A percentile compares a stretch with the other conserved stretches of the same genome.
Conservation (phyloP, 352 stramenopile genomes). For the Globisporangium perplexum region DNA sequence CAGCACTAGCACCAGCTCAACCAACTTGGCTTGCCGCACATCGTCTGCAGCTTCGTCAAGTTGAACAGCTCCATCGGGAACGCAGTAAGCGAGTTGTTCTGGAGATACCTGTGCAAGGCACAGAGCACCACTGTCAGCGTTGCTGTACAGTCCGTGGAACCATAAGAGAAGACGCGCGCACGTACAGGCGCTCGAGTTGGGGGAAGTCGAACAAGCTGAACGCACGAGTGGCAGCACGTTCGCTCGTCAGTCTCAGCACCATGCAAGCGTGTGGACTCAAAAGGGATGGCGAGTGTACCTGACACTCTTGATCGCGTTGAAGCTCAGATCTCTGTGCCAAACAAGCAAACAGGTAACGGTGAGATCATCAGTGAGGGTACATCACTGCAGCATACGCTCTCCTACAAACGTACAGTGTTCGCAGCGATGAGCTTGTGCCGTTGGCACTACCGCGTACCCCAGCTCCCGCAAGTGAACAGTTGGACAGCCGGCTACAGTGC, state of each 20-base stretch:
- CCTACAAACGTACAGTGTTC: conserved; percentile 4
- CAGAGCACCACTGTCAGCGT: neutral
- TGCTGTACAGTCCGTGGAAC: neutral
- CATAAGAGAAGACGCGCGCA: neutral
- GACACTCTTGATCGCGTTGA: conserved; percentile 10
- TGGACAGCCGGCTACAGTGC: conserved; percentile 4
- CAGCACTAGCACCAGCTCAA: neutral
- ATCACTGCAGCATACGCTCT: neutral
- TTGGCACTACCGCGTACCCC: neutral
- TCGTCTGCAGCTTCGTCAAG: conserved; percentile 3
- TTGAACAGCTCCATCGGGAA: conserved; percentile 16
- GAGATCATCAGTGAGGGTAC: neutral
- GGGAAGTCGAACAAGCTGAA: conserved; percentile 8
- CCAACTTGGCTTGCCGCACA: conserved; percentile 8
- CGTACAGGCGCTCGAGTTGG: conserved; percentile 15
- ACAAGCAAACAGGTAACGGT: neutral
- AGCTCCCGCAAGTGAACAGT: conserved; percentile 8
- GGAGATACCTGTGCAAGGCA: conserved; percentile 7
- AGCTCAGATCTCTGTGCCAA: conserved; percentile 8
- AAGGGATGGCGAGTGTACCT: neutral
- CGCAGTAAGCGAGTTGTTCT: conserved; percentile 16
- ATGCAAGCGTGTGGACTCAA: neutral
- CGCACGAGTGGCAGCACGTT: neutral
- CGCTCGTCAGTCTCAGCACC: neutral
- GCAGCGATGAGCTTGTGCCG: conserved; percentile 3